These are phyloP conservation scores for Fusarium mexicanum DNA, from an alignment of 2,329 filamentous ascomycete species.

Conservation along the genomic window DNA sequence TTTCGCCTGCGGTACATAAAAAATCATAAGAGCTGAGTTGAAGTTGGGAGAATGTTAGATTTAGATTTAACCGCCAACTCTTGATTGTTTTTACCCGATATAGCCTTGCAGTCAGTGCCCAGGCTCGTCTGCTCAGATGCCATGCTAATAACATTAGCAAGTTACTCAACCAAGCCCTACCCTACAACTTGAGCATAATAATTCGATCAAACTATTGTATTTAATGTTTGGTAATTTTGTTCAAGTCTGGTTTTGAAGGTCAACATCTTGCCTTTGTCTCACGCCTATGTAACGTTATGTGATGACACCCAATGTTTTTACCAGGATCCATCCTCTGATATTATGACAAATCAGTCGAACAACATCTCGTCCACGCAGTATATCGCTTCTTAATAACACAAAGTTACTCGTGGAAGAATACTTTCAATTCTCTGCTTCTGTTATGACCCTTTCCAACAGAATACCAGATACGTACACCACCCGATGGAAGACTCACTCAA, in stretches of 20 bases:
- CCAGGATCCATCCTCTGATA: background rate
- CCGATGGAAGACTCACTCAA: background rate
- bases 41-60: background rate
- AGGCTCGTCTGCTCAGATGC: background rate
- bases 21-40: rapidly evolving
- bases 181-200: background rate
- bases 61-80: background rate
- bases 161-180: too few species aligned
- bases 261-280: background rate
- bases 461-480: background rate
- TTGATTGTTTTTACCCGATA: background rate
- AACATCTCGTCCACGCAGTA: background rate
- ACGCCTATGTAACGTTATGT: background rate
- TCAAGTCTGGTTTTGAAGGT: background rate
- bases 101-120: background rate
- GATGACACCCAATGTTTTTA: background rate
- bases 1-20: background rate
- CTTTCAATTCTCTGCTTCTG: background rate
- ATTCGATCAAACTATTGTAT: rapidly evolving
- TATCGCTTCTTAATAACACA: background rate
- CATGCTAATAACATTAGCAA: background rate
- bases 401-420: background rate
- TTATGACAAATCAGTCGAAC: background rate
- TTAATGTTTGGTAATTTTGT: rapidly evolving
- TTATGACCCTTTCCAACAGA: background rate